Evolutionary conservation across 441 rosid genomes (phyloP).

Genomic region (Gossypium davidsonii): DNA sequence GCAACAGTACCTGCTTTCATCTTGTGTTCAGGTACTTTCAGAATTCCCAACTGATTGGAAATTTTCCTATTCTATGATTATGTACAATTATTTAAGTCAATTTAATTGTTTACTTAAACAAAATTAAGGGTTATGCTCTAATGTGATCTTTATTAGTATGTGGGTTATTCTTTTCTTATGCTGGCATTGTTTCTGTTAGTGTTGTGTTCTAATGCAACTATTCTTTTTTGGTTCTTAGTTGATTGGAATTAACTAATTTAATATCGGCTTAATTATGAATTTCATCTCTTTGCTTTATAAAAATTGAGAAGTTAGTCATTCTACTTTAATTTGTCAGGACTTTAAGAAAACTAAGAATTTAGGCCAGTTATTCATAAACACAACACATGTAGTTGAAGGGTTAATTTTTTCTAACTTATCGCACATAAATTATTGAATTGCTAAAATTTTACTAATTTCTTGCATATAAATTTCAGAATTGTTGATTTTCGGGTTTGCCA

Average conservation of each 20-base stretch:
- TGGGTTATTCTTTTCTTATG: neutral
- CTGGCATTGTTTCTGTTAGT: neutral
- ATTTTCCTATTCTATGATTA: neutral
- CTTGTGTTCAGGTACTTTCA: neutral
- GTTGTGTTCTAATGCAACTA: neutral
- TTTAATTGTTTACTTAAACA: neutral
- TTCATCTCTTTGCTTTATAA: no score
- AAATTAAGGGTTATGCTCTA: neutral
- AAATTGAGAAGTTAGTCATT: no score
- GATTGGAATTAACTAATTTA: neutral
- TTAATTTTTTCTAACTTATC: no score
- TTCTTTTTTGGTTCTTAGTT: neutral
- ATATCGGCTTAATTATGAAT: no score
- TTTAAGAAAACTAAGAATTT: no score
- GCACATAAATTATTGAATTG: no score
- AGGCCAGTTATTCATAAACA: no score
- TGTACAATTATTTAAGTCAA: neutral
- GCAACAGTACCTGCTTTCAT: neutral
- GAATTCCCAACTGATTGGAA: neutral
- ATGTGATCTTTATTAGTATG: neutral
- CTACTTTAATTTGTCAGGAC: no score
- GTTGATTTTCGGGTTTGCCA: no score
- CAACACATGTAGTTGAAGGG: no score
- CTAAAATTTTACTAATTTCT: no score
- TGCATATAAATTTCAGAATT: no score